phyloP scores from a whole-genome alignment of 768 basidiomycete genomes.

The Baorangia bicolor region DNA sequence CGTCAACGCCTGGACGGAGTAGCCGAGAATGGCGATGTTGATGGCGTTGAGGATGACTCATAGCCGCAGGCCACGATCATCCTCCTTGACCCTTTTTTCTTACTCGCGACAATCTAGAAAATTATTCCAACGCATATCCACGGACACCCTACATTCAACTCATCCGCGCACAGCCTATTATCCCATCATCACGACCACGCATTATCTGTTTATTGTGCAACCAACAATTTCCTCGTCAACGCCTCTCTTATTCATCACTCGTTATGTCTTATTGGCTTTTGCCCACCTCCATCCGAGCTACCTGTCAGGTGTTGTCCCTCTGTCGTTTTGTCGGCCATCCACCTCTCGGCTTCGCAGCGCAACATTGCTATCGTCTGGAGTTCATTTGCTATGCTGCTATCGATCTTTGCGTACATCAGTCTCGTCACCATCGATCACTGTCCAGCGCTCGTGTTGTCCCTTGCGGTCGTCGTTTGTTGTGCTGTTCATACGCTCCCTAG shows the following conservation, averaged over 20 bases:
- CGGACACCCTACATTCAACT: constrained; percentile 26
- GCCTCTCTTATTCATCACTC: constrained; percentile 13
- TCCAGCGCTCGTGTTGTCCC: constrained; percentile 14
- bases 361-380: constrained; percentile 21
- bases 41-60: neutral
- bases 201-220: constrained; percentile 32
- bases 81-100: neutral
- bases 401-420: constrained; percentile 22
- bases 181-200: constrained; percentile 19
- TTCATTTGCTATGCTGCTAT: constrained; percentile 25
- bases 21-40: constrained; percentile 10
- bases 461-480: constrained; percentile 12
- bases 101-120: constrained; percentile 19
- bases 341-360: constrained; percentile 2
- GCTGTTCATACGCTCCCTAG: constrained; percentile 11
- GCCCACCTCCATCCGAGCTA: constrained; percentile 7
- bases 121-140: constrained; percentile 24
- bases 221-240: constrained; percentile 22
- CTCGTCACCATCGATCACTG: constrained; percentile 17
- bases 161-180: constrained; percentile 24
- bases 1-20: constrained; percentile 14
- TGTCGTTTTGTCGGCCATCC: constrained; percentile 24
- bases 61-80: constrained; percentile 3
- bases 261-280: constrained; percentile 25
- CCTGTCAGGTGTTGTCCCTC: constrained; percentile 1